A percentile compares a stretch with the other conserved stretches of the same genome.
These are phyloP conservation scores for Ceratobasidium sp. DNA, from an alignment of 1,284 basidiomycete genomes.

Conservation along the genomic window DNA sequence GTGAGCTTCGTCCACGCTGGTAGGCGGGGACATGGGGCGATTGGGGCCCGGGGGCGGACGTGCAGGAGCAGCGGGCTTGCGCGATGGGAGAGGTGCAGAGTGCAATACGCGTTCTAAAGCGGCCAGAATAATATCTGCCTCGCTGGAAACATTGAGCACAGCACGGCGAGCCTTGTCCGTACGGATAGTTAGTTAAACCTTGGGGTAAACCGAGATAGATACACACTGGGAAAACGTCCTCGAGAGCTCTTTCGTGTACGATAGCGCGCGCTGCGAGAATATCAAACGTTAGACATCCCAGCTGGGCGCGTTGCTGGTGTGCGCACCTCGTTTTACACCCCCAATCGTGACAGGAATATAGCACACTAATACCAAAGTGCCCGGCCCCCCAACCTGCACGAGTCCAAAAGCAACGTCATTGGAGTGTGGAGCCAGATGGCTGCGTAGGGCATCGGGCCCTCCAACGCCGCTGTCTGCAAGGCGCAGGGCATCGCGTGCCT, in stretches of 20 bases:
- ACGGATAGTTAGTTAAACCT: not conserved
- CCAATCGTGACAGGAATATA: constrained; percentile 13
- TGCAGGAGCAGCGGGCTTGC: not conserved
- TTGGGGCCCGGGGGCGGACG: not conserved
- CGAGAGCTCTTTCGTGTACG: constrained; percentile 26
- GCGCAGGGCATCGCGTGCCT: constrained; percentile 40
- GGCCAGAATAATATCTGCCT: constrained; percentile 6
- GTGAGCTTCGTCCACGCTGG: constrained; percentile 22
- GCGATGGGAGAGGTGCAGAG: not conserved
- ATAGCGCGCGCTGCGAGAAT: constrained; percentile 23
- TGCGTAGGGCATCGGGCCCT: constrained; percentile 13
- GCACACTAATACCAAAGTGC: not conserved
- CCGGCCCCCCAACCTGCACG: not conserved
- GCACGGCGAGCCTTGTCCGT: constrained; percentile 24
- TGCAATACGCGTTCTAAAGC: not conserved
- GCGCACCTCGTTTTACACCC: constrained; percentile 36
- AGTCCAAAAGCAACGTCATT: constrained; percentile 19
- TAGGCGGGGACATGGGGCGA: constrained; percentile 28
- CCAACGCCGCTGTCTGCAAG: constrained; percentile 28
- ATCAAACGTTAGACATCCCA: not conserved
- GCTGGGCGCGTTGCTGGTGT: not conserved
- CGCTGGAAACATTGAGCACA: constrained; percentile 23
- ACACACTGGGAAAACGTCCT: constrained; percentile 29
- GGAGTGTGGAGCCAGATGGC: not conserved
- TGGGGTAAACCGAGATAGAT: not conserved